phyloP scores from a whole-genome alignment of 2,329 filamentous ascomycete species.

The Botrytis byssoidea region DNA sequence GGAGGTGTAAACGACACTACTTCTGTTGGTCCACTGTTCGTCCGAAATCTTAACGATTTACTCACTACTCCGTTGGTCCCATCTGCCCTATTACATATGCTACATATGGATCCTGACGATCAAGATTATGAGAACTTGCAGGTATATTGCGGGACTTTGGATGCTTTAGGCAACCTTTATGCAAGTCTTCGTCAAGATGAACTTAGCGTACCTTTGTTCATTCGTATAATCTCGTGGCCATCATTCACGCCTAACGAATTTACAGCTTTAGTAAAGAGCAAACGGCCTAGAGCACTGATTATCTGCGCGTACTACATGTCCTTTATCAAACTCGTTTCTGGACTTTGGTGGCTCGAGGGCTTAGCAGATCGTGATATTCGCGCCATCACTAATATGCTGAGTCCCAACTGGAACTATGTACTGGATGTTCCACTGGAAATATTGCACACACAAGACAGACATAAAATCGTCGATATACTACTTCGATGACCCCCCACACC shows the following conservation, averaged over 20 bases:
- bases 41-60: conserved; percentile 28
- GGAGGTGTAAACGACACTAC: conserved; percentile 12
- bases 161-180: conserved; percentile 34
- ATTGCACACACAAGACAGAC: conserved; percentile 14
- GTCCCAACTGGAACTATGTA: conserved; percentile 21
- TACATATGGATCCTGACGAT: conserved; percentile 31
- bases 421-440: conserved; percentile 24
- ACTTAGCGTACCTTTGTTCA: conserved; percentile 24
- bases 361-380: conserved; percentile 26
- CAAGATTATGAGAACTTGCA: conserved; percentile 31
- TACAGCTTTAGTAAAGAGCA: conserved; percentile 21
- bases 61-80: conserved; percentile 30
- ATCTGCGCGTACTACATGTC: conserved; percentile 29
- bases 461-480: conserved; percentile 33
- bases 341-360: conserved; percentile 31
- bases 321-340: conserved; percentile 28
- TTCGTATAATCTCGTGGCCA: conserved; percentile 34
- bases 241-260: conserved; percentile 25
- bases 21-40: conserved; percentile 31
- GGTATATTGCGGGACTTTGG: conserved; percentile 31
- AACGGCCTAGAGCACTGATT: conserved; percentile 27
- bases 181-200: conserved; percentile 34
- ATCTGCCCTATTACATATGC: conserved; percentile 30
- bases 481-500: conserved; percentile 13
- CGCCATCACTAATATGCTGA: conserved; percentile 21